Conservation (phyloP, 2,329 filamentous ascomycete genomes). For the Hypoxylon sp. region DNA sequence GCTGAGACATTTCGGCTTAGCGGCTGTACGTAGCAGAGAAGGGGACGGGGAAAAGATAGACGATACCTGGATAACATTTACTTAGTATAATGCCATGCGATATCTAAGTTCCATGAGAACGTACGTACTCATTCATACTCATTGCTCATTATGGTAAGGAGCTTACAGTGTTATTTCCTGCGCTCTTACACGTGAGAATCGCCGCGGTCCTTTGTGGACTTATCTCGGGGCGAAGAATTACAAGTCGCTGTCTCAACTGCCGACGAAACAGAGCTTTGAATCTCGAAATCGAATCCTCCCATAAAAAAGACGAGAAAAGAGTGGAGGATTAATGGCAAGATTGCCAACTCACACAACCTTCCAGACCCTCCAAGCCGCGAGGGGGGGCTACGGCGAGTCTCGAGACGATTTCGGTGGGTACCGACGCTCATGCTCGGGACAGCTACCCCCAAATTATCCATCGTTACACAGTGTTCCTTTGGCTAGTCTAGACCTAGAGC, state of each 20-base stretch:
- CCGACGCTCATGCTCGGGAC: neutral
- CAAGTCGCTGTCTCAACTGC: constrained; percentile 7
- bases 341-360: neutral
- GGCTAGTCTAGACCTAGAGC: neutral
- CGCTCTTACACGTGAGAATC: constrained; percentile 7
- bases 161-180: neutral
- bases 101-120: constrained; percentile 3
- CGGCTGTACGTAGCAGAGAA: neutral
- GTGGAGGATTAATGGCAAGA: neutral
- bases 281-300: neutral
- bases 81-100: neutral
- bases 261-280: constrained; percentile 1
- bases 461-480: neutral
- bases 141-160: constrained; percentile 22
- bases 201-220: neutral
- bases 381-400: neutral
- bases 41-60: neutral
- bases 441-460: neutral
- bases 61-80: neutral
- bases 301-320: neutral
- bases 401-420: neutral
- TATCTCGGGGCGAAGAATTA: constrained; percentile 15
- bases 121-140: constrained; percentile 2
- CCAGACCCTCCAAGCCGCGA: neutral
- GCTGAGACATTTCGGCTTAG: neutral